A percentile compares a stretch with the other conserved stretches of the same genome.
Evolutionary conservation across 148 eudicot species (phyloP).

Genomic region (Pharnaceum exiguum): DNA sequence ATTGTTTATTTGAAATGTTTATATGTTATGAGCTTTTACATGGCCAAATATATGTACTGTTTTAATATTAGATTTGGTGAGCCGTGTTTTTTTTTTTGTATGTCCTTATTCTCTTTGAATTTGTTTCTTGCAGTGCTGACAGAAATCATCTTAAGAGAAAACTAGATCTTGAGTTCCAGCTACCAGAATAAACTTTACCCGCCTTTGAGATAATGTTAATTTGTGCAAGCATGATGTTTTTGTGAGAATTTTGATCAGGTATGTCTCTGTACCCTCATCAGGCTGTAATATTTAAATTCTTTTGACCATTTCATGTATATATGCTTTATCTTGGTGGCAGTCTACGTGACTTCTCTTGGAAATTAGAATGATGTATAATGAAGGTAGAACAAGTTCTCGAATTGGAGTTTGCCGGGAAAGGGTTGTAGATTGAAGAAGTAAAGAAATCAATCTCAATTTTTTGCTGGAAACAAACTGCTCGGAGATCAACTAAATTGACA

Average conservation of each 20-base stretch:
- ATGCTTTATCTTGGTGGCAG: neutral
- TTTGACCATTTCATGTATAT: neutral
- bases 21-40: neutral
- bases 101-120: slow-evolving; percentile 1
- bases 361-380: neutral
- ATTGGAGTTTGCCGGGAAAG: neutral
- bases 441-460: neutral
- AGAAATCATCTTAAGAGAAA: slow-evolving; percentile 88
- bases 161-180: slow-evolving; percentile 87
- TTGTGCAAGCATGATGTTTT: neutral
- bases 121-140: slow-evolving; percentile 65
- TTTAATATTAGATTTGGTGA: neutral
- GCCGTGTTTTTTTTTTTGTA: neutral
- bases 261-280: neutral
- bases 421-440: neutral
- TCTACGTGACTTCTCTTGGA: neutral
- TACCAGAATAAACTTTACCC: slow-evolving; percentile 47
- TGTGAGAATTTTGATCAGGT: slow-evolving; percentile 12
- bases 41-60: neutral
- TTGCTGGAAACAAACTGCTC: neutral
- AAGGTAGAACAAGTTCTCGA: neutral
- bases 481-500: neutral
- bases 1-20: neutral
- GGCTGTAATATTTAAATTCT: neutral
- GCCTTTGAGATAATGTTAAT: neutral